Conservation (phyloP, 257 asterid genomes). For the Solanum appendiculatum region DNA sequence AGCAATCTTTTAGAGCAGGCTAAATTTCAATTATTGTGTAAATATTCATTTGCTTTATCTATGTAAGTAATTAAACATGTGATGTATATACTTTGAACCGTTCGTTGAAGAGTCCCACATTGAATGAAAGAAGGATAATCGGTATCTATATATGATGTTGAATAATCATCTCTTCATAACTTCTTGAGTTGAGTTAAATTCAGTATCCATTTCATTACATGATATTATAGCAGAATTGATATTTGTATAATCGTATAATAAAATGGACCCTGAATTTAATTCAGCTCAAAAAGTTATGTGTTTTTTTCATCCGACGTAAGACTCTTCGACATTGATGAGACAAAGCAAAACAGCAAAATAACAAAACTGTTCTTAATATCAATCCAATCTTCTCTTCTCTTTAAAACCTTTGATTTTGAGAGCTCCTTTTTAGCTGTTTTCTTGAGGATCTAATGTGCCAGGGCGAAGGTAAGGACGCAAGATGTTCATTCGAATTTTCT, state of each 20-base stretch:
- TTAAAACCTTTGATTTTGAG: neutral
- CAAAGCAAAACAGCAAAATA: neutral
- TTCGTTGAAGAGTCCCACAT: neutral
- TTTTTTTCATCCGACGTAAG: neutral
- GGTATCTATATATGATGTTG: neutral
- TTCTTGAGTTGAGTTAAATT: neutral
- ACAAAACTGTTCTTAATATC: too few species aligned
- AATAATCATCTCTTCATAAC: neutral
- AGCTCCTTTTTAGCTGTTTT: neutral
- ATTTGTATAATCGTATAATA: neutral
- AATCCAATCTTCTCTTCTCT: too few species aligned
- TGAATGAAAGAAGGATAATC: neutral
- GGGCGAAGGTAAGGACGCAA: neutral
- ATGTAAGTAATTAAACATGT: neutral
- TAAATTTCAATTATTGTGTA: neutral
- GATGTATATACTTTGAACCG: neutral
- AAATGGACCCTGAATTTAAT: neutral
- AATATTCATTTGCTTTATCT: neutral
- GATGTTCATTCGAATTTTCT: too few species aligned
- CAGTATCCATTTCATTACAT: neutral
- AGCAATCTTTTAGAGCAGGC: neutral
- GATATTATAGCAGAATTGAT: neutral
- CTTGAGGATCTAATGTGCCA: neutral
- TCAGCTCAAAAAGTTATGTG: neutral
- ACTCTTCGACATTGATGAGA: neutral